A percentile compares a stretch with the other conserved stretches of the same genome.
These are phyloP conservation scores for Sugiyamaella mastotermitis DNA, from an alignment of 805 yeast genomes.

Conservation along the genomic window DNA sequence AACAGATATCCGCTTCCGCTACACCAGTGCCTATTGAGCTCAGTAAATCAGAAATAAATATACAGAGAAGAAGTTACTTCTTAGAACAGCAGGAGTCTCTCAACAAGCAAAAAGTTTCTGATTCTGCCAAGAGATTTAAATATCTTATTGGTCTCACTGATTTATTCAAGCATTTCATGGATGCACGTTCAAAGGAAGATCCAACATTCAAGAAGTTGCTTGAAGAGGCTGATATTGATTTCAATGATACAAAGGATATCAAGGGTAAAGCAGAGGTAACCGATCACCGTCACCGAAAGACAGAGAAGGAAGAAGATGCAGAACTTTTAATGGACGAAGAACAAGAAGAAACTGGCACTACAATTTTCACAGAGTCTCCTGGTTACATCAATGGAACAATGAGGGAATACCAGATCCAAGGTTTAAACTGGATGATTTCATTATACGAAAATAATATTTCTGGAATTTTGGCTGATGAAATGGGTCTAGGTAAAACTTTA, in stretches of 20 bases:
- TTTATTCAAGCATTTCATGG: constrained; percentile 81
- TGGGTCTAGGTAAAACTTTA: constrained; percentile 95
- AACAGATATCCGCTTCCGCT: constrained; percentile 9
- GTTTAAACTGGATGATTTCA: constrained; percentile 90
- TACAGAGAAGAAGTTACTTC: constrained; percentile 25
- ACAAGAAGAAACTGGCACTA: constrained; percentile 41
- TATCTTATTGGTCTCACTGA: constrained; percentile 79
- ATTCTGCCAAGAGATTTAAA: constrained; percentile 73
- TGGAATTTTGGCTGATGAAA: constrained; percentile 95
- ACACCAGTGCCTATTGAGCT: constrained; percentile 21
- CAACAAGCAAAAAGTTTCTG: constrained; percentile 34
- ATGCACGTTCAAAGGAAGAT: constrained; percentile 74
- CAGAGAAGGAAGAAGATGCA: constrained; percentile 94
- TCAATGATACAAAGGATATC: constrained; percentile 17
- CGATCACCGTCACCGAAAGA: constrained; percentile 63
- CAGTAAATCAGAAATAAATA: constrained; percentile 21
- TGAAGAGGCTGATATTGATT: constrained; percentile 24
- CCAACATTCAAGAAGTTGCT: constrained; percentile 43
- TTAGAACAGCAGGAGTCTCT: constrained; percentile 25
- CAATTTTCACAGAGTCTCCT: constrained; percentile 84
- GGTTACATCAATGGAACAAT: constrained; percentile 65
- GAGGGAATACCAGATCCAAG: constrained; percentile 91
- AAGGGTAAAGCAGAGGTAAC: constrained; percentile 17
- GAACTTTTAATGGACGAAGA: constrained; percentile 82
- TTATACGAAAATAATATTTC: constrained; percentile 81